Percentiles rank a stretch among this genome's conserved stretches.
These are phyloP conservation scores for Pseudonitzschia multiseries DNA, from an alignment of 108 stramenopile species.

Conservation along the genomic window DNA sequence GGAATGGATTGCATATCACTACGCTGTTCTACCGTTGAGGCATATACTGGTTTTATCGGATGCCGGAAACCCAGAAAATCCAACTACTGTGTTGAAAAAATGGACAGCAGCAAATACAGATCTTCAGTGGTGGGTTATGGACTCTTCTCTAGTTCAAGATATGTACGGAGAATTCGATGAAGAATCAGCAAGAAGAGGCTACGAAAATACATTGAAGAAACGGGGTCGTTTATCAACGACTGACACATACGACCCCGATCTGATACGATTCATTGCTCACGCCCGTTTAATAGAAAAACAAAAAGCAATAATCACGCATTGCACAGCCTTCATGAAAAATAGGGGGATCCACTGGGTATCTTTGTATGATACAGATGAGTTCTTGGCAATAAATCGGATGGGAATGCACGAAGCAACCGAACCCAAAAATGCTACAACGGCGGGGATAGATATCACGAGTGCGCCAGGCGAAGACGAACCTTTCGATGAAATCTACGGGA, in stretches of 20 bases:
- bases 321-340: conserved; percentile 27
- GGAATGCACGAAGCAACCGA: neutral
- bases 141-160: conserved; percentile 23
- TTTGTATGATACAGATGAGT: conserved; percentile 51
- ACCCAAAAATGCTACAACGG: neutral
- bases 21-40: conserved; percentile 46
- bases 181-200: neutral
- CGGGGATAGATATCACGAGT: too few species aligned
- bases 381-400: conserved; percentile 38
- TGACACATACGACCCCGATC: neutral
- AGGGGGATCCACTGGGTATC: conserved; percentile 35
- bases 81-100: conserved; percentile 21
- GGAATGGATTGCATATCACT: conserved; percentile 66
- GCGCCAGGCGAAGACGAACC: neutral
- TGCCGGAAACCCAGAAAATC: conserved; percentile 29
- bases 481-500: neutral
- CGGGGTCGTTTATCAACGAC: neutral
- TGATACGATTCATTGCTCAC: conserved; percentile 1
- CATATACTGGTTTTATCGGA: conserved; percentile 42
- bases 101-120: conserved; percentile 20
- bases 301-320: conserved; percentile 18
- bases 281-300: conserved; percentile 25
- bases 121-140: conserved; percentile 17
- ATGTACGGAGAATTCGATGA: conserved; percentile 1
- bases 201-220: neutral